These are phyloP conservation scores for Podospora pseudoanserina DNA, from an alignment of 495 filamentous ascomycete species.

Conservation along the genomic window DNA sequence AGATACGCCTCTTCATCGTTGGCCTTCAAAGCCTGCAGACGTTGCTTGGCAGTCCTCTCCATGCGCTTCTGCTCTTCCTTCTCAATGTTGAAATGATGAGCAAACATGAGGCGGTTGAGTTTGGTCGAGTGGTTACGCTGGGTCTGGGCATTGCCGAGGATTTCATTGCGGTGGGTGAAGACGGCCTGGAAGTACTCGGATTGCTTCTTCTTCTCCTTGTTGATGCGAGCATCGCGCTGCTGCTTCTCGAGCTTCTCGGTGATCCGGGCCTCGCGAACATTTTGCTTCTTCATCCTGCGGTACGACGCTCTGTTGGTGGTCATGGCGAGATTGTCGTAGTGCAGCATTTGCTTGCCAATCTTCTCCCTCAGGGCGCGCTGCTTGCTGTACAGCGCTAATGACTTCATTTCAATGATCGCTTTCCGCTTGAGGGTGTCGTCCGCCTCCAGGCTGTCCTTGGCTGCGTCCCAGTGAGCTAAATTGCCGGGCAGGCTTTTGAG, in stretches of 20 bases:
- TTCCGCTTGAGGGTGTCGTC: slow-evolving; percentile 84
- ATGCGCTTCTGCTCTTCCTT: slow-evolving; percentile 98
- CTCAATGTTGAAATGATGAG: slow-evolving; percentile 91
- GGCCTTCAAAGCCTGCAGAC: slow-evolving; percentile 96
- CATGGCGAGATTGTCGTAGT: slow-evolving; percentile 92
- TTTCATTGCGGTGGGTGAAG: slow-evolving; percentile 55
- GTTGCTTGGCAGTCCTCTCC: slow-evolving; percentile 95
- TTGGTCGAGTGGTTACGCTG: slow-evolving; percentile 67
- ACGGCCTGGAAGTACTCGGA: slow-evolving; percentile 74
- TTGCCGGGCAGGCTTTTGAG: slow-evolving; percentile 79
- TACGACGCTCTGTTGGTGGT: slow-evolving; percentile 86
- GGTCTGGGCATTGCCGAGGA: slow-evolving; percentile 33
- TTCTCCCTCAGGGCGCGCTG: slow-evolving; percentile 80
- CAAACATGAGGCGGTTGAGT: slow-evolving; percentile 78
- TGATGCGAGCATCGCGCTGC: slow-evolving; percentile 90
- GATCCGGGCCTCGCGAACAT: slow-evolving; percentile 89
- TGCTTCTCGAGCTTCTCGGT: slow-evolving; percentile 99
- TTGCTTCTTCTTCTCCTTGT: slow-evolving; percentile 93
- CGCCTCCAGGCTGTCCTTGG: slow-evolving; percentile 62
- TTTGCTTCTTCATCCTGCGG: slow-evolving; percentile 94
- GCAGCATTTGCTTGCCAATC: slow-evolving; percentile 82
- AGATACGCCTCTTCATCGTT: slow-evolving; percentile 99
- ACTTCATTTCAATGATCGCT: slow-evolving; percentile 89
- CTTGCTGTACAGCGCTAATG: slow-evolving; percentile 74
- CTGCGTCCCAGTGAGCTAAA: slow-evolving; percentile 77